These are phyloP conservation scores for Picochlorum costavermella DNA, from an alignment of 139 green algal genomes.

Conservation along the genomic window DNA sequence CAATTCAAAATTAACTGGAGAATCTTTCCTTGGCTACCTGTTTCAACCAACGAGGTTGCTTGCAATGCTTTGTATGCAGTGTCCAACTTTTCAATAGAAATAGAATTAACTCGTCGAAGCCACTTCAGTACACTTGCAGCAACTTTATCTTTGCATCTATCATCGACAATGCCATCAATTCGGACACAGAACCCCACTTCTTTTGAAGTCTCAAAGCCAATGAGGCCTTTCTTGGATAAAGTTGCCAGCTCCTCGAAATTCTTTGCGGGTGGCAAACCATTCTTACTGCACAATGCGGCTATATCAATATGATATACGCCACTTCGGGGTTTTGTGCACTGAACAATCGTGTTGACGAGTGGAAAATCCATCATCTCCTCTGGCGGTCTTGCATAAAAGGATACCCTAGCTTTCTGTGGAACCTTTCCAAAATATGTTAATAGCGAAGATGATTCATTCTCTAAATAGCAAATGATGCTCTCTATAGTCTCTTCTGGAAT, in stretches of 20 bases:
- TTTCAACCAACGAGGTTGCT: too few relatives aligned
- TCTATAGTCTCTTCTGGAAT: constrained; percentile 64
- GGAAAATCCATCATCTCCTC: constrained; percentile 19
- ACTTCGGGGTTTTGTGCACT: constrained; percentile 13
- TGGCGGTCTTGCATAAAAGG: constrained; percentile 32
- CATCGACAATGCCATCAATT: constrained; percentile 12
- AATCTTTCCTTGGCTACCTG: too few relatives aligned
- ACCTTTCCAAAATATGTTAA: constrained; percentile 22
- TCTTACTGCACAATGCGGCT: constrained; percentile 7
- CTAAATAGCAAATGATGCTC: constrained; percentile 64
- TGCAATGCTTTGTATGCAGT: too few relatives aligned
- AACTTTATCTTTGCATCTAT: constrained; percentile 18
- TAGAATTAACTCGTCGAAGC: constrained; percentile 15
- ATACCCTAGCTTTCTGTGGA: constrained; percentile 17
- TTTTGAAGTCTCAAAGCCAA: constrained; percentile 51
- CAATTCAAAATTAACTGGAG: too few relatives aligned
- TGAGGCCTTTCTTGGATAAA: constrained; percentile 40
- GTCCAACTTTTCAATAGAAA: too few relatives aligned
- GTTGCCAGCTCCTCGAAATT: constrained; percentile 32
- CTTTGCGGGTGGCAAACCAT: neutral
- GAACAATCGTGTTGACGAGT: constrained; percentile 19
- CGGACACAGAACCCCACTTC: constrained; percentile 34
- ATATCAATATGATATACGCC: constrained; percentile 24
- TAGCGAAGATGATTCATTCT: constrained; percentile 15
- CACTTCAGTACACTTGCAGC: constrained; percentile 28